These are phyloP conservation scores for Paraphaeosphaeria minitans DNA, from an alignment of 2,329 filamentous ascomycete species.

Conservation along the genomic window DNA sequence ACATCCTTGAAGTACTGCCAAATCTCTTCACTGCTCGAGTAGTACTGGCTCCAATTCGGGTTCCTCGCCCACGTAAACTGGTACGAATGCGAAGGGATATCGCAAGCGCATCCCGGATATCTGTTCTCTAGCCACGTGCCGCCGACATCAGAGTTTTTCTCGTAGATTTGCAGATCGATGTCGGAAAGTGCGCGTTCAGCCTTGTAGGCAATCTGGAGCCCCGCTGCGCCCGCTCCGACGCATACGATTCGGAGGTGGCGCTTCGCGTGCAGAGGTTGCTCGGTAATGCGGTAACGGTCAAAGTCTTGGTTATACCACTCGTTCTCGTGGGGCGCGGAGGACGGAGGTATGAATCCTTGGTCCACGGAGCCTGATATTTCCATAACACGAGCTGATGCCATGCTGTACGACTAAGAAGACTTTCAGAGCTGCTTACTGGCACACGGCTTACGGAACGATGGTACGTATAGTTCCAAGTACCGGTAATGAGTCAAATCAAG, in stretches of 20 bases:
- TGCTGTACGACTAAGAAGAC: background rate
- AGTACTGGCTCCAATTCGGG: slow-evolving; percentile 45
- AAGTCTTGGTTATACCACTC: background rate
- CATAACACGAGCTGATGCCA: background rate
- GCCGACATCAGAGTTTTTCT: slow-evolving; percentile 42
- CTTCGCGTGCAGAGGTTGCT: background rate
- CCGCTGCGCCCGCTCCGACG: background rate
- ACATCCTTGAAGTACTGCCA: slow-evolving; percentile 33
- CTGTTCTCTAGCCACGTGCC: slow-evolving; percentile 48
- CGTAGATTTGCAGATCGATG: slow-evolving; percentile 38
- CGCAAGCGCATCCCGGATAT: slow-evolving; percentile 48
- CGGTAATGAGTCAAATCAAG: background rate
- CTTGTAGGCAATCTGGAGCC: background rate
- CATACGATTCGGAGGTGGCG: background rate
- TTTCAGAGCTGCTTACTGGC: background rate
- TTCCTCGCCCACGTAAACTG: slow-evolving; percentile 46
- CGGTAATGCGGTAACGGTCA: background rate
- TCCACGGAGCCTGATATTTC: background rate
- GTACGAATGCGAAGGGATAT: slow-evolving; percentile 28
- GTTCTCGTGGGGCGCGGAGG: background rate
- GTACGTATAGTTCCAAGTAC: background rate
- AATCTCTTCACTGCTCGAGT: slow-evolving; percentile 44
- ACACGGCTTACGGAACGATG: background rate
- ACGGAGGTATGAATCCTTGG: background rate
- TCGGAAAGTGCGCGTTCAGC: background rate